phyloP scores from a whole-genome alignment of 192 early-diverging fungal genomes.

The Powellomyces hirtus region DNA sequence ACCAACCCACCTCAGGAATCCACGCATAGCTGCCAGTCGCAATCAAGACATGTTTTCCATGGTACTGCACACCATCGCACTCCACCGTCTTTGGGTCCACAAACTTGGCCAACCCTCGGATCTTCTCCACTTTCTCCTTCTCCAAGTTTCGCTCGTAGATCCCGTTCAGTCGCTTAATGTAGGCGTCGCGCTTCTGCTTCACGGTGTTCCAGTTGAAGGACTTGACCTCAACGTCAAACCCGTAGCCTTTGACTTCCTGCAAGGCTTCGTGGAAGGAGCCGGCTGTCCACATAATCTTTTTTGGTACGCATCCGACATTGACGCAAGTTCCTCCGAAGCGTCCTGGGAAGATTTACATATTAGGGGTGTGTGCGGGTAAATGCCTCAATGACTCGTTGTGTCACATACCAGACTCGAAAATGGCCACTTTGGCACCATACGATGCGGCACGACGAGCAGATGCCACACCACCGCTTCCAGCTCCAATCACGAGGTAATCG shows the following conservation, averaged over 20 bases:
- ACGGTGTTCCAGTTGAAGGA: slow-evolving; percentile 77
- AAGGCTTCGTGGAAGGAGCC: slow-evolving; percentile 85
- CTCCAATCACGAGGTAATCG: slow-evolving; percentile 96
- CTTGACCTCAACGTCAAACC: slow-evolving; percentile 64
- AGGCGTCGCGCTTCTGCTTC: slow-evolving; percentile 92
- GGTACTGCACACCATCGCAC: slow-evolving; percentile 48
- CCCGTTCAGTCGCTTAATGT: slow-evolving; percentile 93
- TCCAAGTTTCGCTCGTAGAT: slow-evolving; percentile 91
- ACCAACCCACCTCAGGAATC: slow-evolving; percentile 56
- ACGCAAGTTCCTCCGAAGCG: slow-evolving; percentile 78
- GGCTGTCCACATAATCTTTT: slow-evolving; percentile 91
- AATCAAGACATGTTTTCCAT: slow-evolving; percentile 81
- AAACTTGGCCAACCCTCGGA: slow-evolving; percentile 84
- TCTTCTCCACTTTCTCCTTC: slow-evolving; percentile 82
- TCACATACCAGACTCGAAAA: slow-evolving; percentile 68
- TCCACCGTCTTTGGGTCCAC: slow-evolving; percentile 69
- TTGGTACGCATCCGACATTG: slow-evolving; percentile 77
- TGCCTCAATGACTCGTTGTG: too few relatives aligned
- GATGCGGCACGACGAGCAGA: slow-evolving; percentile 88
- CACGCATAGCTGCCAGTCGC: slow-evolving; percentile 68
- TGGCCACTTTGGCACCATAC: slow-evolving; percentile 86
- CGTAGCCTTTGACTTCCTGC: slow-evolving; percentile 87
- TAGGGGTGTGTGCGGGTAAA: too few relatives aligned
- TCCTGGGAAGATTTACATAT: slow-evolving; percentile 12
- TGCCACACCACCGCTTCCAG: slow-evolving; percentile 86